Evolutionary conservation across 768 basidiomycete genomes (phyloP).

Genomic region (Pholiota molesta): DNA sequence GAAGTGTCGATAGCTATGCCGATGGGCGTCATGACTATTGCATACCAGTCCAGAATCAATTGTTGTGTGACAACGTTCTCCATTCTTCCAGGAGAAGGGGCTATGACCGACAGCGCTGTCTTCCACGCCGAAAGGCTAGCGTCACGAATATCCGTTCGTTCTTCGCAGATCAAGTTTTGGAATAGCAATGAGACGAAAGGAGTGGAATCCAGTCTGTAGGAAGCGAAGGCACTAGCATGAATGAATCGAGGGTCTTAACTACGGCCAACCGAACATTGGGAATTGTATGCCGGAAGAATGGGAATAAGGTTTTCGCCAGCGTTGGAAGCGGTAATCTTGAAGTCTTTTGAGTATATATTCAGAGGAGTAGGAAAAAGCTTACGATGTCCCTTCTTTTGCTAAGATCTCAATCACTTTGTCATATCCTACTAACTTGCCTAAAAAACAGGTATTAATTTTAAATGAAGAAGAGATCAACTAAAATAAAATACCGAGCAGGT

Average conservation of each 20-base stretch:
- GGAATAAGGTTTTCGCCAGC: slow-evolving; percentile 86
- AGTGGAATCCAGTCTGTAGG: slow-evolving; percentile 79
- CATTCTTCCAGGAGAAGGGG: slow-evolving; percentile 47
- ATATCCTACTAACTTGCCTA: slow-evolving; percentile 84
- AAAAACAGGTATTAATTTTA: slow-evolving; percentile 8
- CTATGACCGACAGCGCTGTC: slow-evolving; percentile 62
- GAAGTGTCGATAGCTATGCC: slow-evolving; percentile 74
- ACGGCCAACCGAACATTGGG: slow-evolving; percentile 91
- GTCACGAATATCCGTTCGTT: slow-evolving; percentile 80
- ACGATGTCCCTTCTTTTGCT: slow-evolving; percentile 72
- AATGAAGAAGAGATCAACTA: slow-evolving; percentile 1
- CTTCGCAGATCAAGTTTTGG: slow-evolving; percentile 93
- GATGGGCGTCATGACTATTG: slow-evolving; percentile 86
- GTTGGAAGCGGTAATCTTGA: slow-evolving; percentile 78
- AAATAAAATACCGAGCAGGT: slow-evolving; percentile 71
- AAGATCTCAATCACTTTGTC: slow-evolving; percentile 78
- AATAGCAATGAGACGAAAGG: slow-evolving; percentile 84
- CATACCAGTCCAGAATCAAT: slow-evolving; percentile 82
- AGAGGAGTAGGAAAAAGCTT: slow-evolving; percentile 32
- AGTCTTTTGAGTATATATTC: slow-evolving; percentile 5
- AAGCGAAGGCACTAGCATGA: slow-evolving; percentile 78
- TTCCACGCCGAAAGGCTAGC: slow-evolving; percentile 77
- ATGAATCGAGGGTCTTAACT: slow-evolving; percentile 83
- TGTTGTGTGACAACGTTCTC: slow-evolving; percentile 58
- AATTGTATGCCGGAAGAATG: slow-evolving; percentile 98